These are phyloP conservation scores for Ogataea polymorpha DNA, from an alignment of 805 yeast species.

Conservation along the genomic window DNA sequence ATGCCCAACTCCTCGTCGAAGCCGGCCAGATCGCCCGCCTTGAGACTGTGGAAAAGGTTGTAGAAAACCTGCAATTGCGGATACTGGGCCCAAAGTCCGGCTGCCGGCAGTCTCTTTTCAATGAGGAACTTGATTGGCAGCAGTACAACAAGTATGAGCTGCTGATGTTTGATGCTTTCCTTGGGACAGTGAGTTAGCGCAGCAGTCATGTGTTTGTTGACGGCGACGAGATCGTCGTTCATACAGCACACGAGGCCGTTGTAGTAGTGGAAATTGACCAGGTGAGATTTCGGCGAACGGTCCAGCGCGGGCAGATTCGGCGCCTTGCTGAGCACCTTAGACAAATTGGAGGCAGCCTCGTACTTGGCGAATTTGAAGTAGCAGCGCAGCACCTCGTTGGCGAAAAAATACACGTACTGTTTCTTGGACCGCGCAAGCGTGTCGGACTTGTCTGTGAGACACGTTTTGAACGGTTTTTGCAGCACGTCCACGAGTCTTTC, in stretches of 20 bases:
- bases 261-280: slow-evolving; percentile 64
- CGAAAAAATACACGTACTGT: slow-evolving; percentile 64
- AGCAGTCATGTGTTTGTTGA: slow-evolving; percentile 47
- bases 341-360: slow-evolving; percentile 71
- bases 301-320: slow-evolving; percentile 51
- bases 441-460: slow-evolving; percentile 75
- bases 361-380: slow-evolving; percentile 64
- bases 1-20: slow-evolving; percentile 45
- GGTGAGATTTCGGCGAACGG: slow-evolving; percentile 45
- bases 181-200: slow-evolving; percentile 42
- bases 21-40: slow-evolving; percentile 50
- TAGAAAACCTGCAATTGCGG: slow-evolving; percentile 45
- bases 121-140: slow-evolving; percentile 61
- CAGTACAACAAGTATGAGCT: slow-evolving; percentile 50
- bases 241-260: slow-evolving; percentile 65
- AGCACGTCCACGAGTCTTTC: slow-evolving; percentile 37
- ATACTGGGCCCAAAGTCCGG: slow-evolving; percentile 36
- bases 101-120: slow-evolving; percentile 45
- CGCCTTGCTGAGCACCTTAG: slow-evolving; percentile 62
- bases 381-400: slow-evolving; percentile 64
- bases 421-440: slow-evolving; percentile 48
- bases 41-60: slow-evolving; percentile 47
- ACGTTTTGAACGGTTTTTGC: slow-evolving; percentile 70
- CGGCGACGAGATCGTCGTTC: slow-evolving; percentile 54
- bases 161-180: slow-evolving; percentile 36